Base-by-base conservation (phyloP, 1,139 yeast species). In the Kurtzmaniella quercitrusa region DNA sequence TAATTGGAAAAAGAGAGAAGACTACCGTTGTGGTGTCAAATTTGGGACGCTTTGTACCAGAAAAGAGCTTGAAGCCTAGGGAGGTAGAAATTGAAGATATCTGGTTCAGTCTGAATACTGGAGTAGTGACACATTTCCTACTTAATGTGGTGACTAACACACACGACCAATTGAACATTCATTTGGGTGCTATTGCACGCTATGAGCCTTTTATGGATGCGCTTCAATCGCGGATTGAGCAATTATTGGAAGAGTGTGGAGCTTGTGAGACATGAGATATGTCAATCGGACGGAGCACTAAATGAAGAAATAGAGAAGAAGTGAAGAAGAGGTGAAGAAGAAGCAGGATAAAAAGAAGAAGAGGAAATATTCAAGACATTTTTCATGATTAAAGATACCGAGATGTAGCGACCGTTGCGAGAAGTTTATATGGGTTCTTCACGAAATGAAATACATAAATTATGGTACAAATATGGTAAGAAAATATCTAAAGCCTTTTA, bases 11-110 rank as follows among this genome's bases (percentile, higher is more conserved):
- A 15, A 26, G 45, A n/a, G 41, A 41, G 14, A 38, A 50, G 26
- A 28, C 46, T 16, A 55, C 62, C 5, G 39, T 63, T 18, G 66
- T 56, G 46, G 42, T 61, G 2, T 64, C 70, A 3, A 66, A 66
- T 43, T 39, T 65, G 21, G 71, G 71, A 6, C 50, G 45, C 35
- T 32, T 48, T 32, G 26, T 23, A 12, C 40, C 36, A 23, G 40
- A 40, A 5, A 42, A 44, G 3, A 40, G 43, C 21, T 14, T 33
- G 2, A 51, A 50, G 5, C 46, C 46, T 17, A 52, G 58, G 54
- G 33, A 46, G 12, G 49, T 43, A 39, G 42, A 42, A 22, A 50
- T 55, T 8, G 49, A 51, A 21, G 58, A 63, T 39, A 42, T 61
- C 17, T 50, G 56, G 49, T 66, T 66, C 39, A 49, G 57, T 37